Percentiles rank a stretch among this genome's conserved stretches.
These are phyloP conservation scores for Neurospora hispaniola DNA, from an alignment of 495 filamentous ascomycete genomes.

Conservation along the genomic window DNA sequence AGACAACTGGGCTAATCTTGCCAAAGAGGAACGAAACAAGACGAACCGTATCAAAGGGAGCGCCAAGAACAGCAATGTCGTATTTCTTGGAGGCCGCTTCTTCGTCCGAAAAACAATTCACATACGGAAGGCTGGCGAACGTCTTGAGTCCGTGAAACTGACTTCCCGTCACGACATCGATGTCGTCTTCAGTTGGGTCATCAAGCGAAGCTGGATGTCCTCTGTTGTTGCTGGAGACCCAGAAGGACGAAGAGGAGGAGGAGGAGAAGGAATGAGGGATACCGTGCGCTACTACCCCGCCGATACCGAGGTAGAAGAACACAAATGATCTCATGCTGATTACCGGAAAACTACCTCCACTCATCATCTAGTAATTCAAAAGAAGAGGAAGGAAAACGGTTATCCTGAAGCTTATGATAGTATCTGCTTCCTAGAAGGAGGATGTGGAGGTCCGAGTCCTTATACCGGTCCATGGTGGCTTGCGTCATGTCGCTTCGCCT, in stretches of 20 bases:
- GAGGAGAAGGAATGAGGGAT: neutral
- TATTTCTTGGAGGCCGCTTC: constrained; percentile 43
- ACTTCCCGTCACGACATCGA: neutral
- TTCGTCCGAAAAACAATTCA: constrained; percentile 63
- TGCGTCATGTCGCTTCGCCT: neutral
- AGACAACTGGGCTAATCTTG: neutral
- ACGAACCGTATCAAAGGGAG: constrained; percentile 40
- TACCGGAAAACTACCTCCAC: neutral
- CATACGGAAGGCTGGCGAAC: constrained; percentile 69
- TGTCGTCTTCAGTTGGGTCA: neutral
- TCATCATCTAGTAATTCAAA: neutral
- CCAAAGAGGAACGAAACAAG: neutral
- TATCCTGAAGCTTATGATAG: neutral
- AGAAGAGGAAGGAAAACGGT: neutral
- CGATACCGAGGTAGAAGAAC: neutral
- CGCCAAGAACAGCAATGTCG: constrained; percentile 75
- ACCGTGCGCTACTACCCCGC: neutral
- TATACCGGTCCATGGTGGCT: neutral
- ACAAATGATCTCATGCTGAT: neutral
- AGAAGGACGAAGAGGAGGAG: neutral
- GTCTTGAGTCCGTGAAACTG: constrained; percentile 49
- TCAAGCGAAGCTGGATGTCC: neutral
- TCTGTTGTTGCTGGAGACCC: neutral
- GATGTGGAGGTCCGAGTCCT: neutral
- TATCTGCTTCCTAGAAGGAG: neutral